phyloP scores from a whole-genome alignment of 2,329 filamentous ascomycete genomes.

The Aspergillus floridensis region DNA sequence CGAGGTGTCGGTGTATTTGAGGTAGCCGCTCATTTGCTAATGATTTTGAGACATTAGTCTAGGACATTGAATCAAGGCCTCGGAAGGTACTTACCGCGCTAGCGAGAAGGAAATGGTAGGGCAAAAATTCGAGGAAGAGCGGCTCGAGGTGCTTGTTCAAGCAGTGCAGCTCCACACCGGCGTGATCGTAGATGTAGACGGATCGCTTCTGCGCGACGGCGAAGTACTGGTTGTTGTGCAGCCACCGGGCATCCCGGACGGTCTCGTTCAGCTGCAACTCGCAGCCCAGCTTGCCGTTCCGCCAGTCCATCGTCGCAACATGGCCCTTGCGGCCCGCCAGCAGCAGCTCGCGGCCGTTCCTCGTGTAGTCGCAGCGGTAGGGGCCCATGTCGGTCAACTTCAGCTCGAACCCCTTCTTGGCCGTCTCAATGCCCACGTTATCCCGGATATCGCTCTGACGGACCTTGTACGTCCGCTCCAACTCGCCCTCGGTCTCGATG shows the following conservation, averaged over 20 bases:
- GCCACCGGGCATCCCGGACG: conserved; percentile 81
- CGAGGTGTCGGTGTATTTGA: conserved; percentile 94
- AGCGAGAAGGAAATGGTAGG: conserved; percentile 91
- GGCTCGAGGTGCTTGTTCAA: conserved; percentile 88
- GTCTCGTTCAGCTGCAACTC: conserved; percentile 91
- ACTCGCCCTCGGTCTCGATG: conserved; percentile 79
- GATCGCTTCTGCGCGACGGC: conserved; percentile 95
- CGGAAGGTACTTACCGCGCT: conserved; percentile 63
- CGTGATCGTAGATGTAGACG: conserved; percentile 91
- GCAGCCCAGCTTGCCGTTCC: conserved; percentile 83
- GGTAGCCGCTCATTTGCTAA: conserved; percentile 72
- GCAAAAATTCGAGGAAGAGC: conserved; percentile 89
- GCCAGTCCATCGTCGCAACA: conserved; percentile 95
- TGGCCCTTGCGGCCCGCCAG: conserved; percentile 89
- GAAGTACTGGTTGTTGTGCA: conserved; percentile 91
- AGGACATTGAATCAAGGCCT: neutral
- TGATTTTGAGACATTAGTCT: neutral
- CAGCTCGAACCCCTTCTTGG: conserved; percentile 89
- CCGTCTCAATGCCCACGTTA: conserved; percentile 75
- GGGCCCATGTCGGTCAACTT: conserved; percentile 80
- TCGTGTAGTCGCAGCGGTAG: conserved; percentile 83
- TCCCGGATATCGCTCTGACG: conserved; percentile 79
- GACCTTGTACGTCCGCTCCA: conserved; percentile 91
- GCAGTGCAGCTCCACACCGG: conserved; percentile 89
- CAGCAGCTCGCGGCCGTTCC: conserved; percentile 82